Conservation (phyloP, 192 early-diverging fungal species). For the Phycomyces blakesleeanus region DNA sequence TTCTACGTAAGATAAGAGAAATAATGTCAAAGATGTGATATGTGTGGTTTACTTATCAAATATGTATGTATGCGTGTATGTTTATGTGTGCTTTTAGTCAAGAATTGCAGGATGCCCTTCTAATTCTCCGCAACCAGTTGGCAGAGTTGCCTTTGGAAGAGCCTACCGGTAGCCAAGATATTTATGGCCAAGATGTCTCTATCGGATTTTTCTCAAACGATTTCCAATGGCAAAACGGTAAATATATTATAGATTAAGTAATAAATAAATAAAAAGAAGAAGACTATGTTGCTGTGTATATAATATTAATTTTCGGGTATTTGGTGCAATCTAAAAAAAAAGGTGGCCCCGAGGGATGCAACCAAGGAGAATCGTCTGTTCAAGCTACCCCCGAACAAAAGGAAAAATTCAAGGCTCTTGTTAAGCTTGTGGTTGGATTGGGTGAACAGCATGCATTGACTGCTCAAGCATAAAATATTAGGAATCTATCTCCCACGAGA, state of each 20-base stretch:
- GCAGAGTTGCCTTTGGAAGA: constrained; percentile 22
- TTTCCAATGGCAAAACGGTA: constrained; percentile 40
- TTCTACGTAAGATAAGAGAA: constrained; percentile 13
- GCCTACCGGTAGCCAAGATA: constrained; percentile 34
- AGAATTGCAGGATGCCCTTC: constrained; percentile 13
- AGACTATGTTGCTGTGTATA: too few species aligned
- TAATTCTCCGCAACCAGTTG: constrained; percentile 9
- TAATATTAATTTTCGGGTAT: too few species aligned
- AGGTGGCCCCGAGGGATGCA: constrained; percentile 38
- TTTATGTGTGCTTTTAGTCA: too few species aligned
- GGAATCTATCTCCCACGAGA: not conserved
- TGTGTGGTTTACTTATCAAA: not conserved
- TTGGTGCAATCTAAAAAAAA: too few species aligned
- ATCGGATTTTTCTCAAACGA: constrained; percentile 28
- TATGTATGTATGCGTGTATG: too few species aligned
- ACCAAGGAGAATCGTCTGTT: constrained; percentile 7
- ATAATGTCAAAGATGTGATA: not conserved
- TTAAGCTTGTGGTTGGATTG: constrained; percentile 8
- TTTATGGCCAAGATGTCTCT: constrained; percentile 33
- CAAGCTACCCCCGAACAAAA: constrained; percentile 32
- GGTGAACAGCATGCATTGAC: constrained; percentile 22
- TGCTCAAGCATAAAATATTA: constrained; percentile 7
- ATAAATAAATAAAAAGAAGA: too few species aligned
- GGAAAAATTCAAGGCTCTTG: constrained; percentile 26
- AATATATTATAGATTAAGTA: too few species aligned